phyloP scores from a whole-genome alignment of 2,329 filamentous ascomycete species.

The Sphaerulina musiva region DNA sequence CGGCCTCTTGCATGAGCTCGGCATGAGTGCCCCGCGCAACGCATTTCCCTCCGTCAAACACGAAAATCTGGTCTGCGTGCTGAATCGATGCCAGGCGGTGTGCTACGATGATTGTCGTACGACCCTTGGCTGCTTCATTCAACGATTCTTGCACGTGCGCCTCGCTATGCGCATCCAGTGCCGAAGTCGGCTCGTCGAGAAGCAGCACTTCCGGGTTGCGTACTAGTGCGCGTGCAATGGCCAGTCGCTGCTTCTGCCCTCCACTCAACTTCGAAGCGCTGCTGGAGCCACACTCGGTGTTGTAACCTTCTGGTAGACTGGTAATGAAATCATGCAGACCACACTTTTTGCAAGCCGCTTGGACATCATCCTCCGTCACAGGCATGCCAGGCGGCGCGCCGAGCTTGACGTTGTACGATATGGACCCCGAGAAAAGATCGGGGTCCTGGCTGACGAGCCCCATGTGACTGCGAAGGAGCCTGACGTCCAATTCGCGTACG shows the following conservation, averaged over 20 bases:
- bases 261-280: constrained; percentile 38
- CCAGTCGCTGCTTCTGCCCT: constrained; percentile 43
- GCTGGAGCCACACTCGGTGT: constrained; percentile 41
- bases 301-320: constrained; percentile 43
- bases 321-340: constrained; percentile 45
- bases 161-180: constrained; percentile 43
- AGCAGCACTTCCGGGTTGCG: constrained; percentile 43
- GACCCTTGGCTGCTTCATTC: constrained; percentile 36
- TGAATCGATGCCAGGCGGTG: constrained; percentile 71
- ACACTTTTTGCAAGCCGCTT: constrained; percentile 38
- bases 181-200: constrained; percentile 44
- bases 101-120: constrained; percentile 67
- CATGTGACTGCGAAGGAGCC: constrained; percentile 35
- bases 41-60: constrained; percentile 61
- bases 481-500: constrained; percentile 36
- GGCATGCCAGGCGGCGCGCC: constrained; percentile 29
- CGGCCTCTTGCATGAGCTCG: constrained; percentile 47
- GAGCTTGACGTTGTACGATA: constrained; percentile 41
- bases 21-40: constrained; percentile 57
- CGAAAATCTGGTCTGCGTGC: constrained; percentile 73
- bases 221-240: constrained; percentile 43
- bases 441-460: constrained; percentile 43
- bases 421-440: constrained; percentile 41
- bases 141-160: constrained; percentile 39
- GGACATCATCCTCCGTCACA: constrained; percentile 28